Conservation (phyloP, 208 protist species). For the Trypanosoma avium region DNA sequence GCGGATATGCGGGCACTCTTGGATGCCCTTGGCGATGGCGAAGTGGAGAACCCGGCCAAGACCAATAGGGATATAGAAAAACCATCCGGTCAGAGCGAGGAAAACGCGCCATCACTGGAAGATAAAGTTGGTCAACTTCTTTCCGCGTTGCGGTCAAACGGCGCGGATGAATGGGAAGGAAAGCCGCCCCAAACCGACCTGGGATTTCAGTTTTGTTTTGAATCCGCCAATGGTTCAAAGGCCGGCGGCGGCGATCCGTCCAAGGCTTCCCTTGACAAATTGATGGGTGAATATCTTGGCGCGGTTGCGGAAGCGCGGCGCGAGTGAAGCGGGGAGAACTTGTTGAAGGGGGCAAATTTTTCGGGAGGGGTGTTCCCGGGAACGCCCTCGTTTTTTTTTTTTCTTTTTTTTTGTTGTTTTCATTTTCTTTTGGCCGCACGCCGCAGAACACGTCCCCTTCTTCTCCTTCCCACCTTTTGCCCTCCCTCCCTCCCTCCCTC, state of each 20-base stretch:
- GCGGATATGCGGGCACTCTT: conserved; percentile 21
- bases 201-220: conserved; percentile 12
- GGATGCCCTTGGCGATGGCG: neutral
- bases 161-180: conserved; percentile 21
- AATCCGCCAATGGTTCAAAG: neutral
- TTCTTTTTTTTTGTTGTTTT: too few species aligned
- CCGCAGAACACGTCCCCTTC: too few species aligned
- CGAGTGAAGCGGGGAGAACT: too few species aligned
- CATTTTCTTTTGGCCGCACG: too few species aligned
- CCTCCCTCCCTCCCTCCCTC: too few species aligned
- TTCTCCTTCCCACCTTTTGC: too few species aligned
- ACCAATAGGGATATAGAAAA: neutral
- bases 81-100: neutral
- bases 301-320: conserved; percentile 4
- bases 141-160: conserved; percentile 16
- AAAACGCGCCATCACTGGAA: conserved; percentile 10
- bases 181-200: conserved; percentile 22
- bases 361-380: too few species aligned
- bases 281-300: conserved; percentile 24
- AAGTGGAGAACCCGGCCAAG: neutral
- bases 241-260: neutral
- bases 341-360: too few species aligned
- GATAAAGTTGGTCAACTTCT: conserved; percentile 24
- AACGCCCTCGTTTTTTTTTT: too few species aligned
- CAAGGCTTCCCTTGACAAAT: conserved; percentile 3